Base-by-base conservation (phyloP, 768 basidiomycete genomes). In the Trichaptum fuscoviolaceum region DNA sequence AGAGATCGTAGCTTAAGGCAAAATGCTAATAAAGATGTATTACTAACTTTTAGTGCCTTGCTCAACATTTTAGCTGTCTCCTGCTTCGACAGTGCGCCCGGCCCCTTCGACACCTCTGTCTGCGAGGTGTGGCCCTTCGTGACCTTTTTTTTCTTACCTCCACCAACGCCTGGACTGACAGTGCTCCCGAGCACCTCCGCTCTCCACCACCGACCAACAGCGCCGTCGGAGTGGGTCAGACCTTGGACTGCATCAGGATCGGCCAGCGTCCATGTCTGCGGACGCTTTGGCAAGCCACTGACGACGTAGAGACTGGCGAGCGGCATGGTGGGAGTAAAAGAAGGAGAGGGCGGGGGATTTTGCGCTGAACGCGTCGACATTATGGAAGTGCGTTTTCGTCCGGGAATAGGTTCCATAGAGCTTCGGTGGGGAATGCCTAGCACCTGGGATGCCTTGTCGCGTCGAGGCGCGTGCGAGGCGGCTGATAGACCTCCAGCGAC, bases 11-110 rank as follows among this genome's bases (percentile, higher is more conserved):
- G 42, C 58, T 34, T 17, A 20, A n/a, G 18, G 5, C 25, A 1
- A 24, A 7, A 63, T 35, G 26, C 62, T 20, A 26, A 25, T 24
- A 18, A 18, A 57, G 35, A 36, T n/a, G 60, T 57, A 26, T 35
- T 36, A 71, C 76, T 66, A 67, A 92, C 92, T 85, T 96, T 96
- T 74, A 95, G 86, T 6, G 92, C 90, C 76, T 95, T 95, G 67
- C 91, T 92, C 57, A 95, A 82, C 87, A 96, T 93, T 80, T 93
- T 93, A 10, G 89, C 90, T 63, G 93, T 90, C 69, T 96, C 95
- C 68, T 90, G 88, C 77, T 92, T 95, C 74, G 84, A 86, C 62
- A 96, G 85, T 18, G 90, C 90, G 63, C 90, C 92, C 8, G 90
- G 88, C 27, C 90, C 90, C 75, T 91, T 92, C 77, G 86, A 77